Conservation (phyloP, 129 eudicot species). For the Centrapalus pauciflorus region DNA sequence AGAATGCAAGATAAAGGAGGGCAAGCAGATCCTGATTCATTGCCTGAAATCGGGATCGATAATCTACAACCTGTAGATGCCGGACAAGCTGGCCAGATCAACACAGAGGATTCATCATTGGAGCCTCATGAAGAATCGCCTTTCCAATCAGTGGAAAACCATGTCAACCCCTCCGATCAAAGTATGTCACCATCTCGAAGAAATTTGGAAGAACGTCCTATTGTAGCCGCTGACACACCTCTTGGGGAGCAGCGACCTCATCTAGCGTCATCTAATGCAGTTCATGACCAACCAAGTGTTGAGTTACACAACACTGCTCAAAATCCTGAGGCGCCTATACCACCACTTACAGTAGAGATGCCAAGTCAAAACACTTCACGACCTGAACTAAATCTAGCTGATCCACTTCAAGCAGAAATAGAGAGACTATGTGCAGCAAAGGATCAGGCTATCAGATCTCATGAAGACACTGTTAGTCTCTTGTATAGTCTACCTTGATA, state of each 20-base stretch:
- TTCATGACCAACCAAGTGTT: neutral
- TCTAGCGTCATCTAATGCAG: neutral
- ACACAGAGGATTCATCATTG: constrained; percentile 2
- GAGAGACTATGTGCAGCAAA: constrained; percentile 33
- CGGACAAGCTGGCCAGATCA: constrained; percentile 8
- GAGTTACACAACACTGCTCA: neutral
- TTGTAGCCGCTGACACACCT: no score
- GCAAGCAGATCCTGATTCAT: constrained; percentile 10
- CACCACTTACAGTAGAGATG: constrained; percentile 5
- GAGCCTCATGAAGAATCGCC: constrained; percentile 19
- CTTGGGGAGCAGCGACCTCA: no score
- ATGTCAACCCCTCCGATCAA: no score
- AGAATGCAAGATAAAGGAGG: constrained; percentile 23
- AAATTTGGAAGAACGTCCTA: no score
- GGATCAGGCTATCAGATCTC: constrained; percentile 24
- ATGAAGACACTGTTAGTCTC: constrained; percentile 54
- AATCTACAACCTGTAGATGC: constrained; percentile 16
- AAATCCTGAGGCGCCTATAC: constrained; percentile 8
- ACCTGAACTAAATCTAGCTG: constrained; percentile 6
- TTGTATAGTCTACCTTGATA: neutral
- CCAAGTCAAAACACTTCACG: constrained; percentile 17
- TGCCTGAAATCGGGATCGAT: constrained; percentile 3
- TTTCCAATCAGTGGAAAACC: constrained; percentile 10
- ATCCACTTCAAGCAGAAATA: constrained; percentile 64
- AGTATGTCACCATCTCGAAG: no score